Evolutionary conservation across 352 stramenopile species (phyloP).

Genomic region (Halophytophthora batemanensis): DNA sequence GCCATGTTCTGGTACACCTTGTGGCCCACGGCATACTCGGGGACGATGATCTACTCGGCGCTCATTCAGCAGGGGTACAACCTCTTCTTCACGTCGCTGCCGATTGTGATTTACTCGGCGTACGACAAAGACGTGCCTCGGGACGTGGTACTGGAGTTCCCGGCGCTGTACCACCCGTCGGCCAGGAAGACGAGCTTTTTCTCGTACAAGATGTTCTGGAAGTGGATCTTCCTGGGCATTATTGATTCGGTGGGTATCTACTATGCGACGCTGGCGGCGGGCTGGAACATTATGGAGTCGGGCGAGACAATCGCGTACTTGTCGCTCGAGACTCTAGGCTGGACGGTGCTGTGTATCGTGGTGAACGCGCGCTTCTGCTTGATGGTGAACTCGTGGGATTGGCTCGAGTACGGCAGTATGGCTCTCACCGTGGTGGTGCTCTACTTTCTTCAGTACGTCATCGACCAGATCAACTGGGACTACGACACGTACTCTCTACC

Average conservation of each 20-base stretch:
- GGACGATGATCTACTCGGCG: constrained; percentile 81
- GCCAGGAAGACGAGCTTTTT: constrained; percentile 61
- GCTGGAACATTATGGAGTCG: constrained; percentile 58
- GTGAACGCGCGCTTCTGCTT: constrained; percentile 77
- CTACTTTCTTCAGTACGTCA: constrained; percentile 64
- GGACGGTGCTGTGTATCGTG: constrained; percentile 76
- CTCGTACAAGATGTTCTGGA: constrained; percentile 83
- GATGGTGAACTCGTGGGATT: constrained; percentile 81
- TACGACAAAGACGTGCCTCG: constrained; percentile 80
- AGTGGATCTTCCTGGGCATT: constrained; percentile 77
- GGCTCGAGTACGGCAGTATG: constrained; percentile 56
- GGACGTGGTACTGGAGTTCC: constrained; percentile 58
- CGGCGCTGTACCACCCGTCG: constrained; percentile 62
- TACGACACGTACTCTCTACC: constrained; percentile 80
- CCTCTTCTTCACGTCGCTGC: constrained; percentile 92
- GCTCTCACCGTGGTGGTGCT: constrained; percentile 47
- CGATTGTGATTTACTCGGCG: constrained; percentile 87
- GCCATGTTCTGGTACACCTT: constrained; percentile 90
- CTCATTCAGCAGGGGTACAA: constrained; percentile 93
- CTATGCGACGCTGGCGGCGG: constrained; percentile 43
- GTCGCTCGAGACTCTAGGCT: constrained; percentile 60
- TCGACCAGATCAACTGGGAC: constrained; percentile 66
- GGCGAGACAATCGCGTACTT: constrained; percentile 59
- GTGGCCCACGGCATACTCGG: constrained; percentile 89
- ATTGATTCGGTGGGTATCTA: constrained; percentile 79